Evolutionary conservation across 495 filamentous ascomycete genomes (phyloP).

Genomic region (Podospora pseudoanserina): DNA sequence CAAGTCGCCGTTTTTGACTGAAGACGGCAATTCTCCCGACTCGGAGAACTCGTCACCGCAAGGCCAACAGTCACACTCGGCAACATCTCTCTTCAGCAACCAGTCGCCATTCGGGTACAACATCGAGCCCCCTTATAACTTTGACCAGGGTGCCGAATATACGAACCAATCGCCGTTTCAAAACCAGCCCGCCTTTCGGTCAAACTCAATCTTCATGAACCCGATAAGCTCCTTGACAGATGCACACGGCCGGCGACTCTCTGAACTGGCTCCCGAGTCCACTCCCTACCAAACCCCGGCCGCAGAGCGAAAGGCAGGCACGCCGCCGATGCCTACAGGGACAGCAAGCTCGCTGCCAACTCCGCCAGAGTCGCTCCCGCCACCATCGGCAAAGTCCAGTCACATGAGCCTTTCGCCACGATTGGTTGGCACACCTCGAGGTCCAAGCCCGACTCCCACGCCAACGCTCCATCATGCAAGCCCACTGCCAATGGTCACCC

Average conservation of each 20-base stretch:
- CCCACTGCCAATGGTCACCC: constrained; percentile 10
- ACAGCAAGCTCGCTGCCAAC: constrained; percentile 23
- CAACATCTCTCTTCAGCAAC: constrained; percentile 30
- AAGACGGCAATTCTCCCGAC: constrained; percentile 43
- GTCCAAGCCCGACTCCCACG: constrained; percentile 24
- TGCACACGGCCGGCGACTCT: constrained; percentile 45
- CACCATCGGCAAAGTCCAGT: constrained; percentile 14
- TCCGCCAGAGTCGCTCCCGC: constrained; percentile 31
- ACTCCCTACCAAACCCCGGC: constrained; percentile 18
- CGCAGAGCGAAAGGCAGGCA: constrained; percentile 7
- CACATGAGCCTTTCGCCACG: constrained; percentile 23
- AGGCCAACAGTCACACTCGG: constrained; percentile 17
- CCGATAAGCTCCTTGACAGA: constrained; percentile 49
- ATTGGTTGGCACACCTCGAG: neutral
- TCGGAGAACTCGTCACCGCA: constrained; percentile 33
- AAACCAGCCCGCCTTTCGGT: constrained; percentile 46
- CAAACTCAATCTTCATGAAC: constrained; percentile 53
- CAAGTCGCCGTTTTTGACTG: constrained; percentile 56
- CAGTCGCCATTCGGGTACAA: constrained; percentile 51
- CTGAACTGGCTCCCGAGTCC: constrained; percentile 52
- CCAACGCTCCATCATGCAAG: constrained; percentile 22
- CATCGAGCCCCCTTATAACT: constrained; percentile 43
- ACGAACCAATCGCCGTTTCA: constrained; percentile 31
- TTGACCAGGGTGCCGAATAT: constrained; percentile 11
- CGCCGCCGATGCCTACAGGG: constrained; percentile 7